Evolutionary conservation across 73 alveolate species (phyloP), one percentile per base, ranked within the genome.

Genomic region (Effrenium voratum): DNA sequence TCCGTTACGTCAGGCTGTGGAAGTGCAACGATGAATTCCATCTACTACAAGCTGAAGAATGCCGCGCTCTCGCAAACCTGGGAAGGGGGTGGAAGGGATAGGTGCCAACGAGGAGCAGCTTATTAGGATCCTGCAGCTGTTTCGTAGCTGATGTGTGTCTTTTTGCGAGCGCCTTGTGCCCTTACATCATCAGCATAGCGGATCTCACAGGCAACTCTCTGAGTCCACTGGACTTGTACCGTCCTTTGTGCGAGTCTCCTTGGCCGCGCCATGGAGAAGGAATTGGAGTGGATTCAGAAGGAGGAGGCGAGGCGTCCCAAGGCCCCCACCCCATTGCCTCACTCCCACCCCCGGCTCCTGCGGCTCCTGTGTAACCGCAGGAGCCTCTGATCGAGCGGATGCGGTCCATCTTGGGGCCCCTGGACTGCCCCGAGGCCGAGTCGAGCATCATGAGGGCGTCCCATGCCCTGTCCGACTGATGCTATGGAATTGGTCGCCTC

Each of bases 351-450:
- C 40, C 79, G 34, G 34, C 15, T 24, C 88, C 41, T 63, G 43
- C 5, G 50, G 30, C 84, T 36, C 10, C 36, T 15, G 63, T 12
- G 19, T 52, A 19, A 52, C 26, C 63, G 52, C n/a, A 87, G 95
- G 95, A 87, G 95, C 95, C 95, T 77, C 95, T 87, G 49, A 60
- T 87, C 95, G 84, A 66, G 38, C 83, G 63, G 68, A 87, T 87
- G 95, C 60, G 84, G 66, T 68, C 41, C 83, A 44, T 59, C 34
- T 49, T 87, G 85, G 95, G 95, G 52, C 84, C 80, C 55, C 40
- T 45, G 95, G 95, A 87, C 47, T 66, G 83, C 45, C 95, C 95
- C n/a, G 95, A 87, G 95, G 94, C 34, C 44, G 32, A 52, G 63
- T 52, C 26, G 63, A 52, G 19, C 63, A 52, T 8, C 63, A 52